Conservation (phyloP, 148 eudicot genomes). For the Amaranthus hypochondriacus region DNA sequence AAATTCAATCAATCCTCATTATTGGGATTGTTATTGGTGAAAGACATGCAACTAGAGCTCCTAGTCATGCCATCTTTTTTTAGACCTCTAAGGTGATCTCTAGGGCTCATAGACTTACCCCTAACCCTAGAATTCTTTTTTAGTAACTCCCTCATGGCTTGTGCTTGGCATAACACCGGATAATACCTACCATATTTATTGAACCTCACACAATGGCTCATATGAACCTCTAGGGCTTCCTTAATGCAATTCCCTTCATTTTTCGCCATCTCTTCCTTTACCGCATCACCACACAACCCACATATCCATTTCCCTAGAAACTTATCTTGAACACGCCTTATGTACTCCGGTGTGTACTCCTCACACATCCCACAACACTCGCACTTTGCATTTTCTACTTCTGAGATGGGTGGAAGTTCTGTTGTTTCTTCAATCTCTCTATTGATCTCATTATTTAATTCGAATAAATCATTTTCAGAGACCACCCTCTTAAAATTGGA, state of each 20-base stretch:
- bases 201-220: conserved; percentile 70
- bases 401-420: conserved; percentile 49
- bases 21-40: conserved; percentile 34
- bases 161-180: conserved; percentile 68
- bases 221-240: conserved; percentile 58
- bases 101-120: conserved; percentile 54
- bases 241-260: conserved; percentile 39
- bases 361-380: conserved; percentile 90
- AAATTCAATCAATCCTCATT: not conserved
- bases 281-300: conserved; percentile 61
- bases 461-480: conserved; percentile 55
- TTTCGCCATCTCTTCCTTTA: conserved; percentile 62
- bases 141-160: conserved; percentile 71
- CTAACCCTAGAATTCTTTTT: conserved; percentile 48
- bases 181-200: conserved; percentile 71
- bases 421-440: conserved; percentile 17
- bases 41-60: conserved; percentile 83
- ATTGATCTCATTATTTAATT: conserved; percentile 40
- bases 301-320: conserved; percentile 67
- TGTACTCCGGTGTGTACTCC: conserved; percentile 73
- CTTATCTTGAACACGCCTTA: conserved; percentile 41
- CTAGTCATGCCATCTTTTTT: conserved; percentile 56
- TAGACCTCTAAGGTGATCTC: conserved; percentile 37
- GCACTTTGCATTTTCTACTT: conserved; percentile 66
- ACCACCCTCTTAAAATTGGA: conserved; percentile 52